Percentiles rank a stretch among this genome's conserved stretches.
Evolutionary conservation across 2,329 filamentous ascomycete species (phyloP).

Genomic region (Penicillium sp.): DNA sequence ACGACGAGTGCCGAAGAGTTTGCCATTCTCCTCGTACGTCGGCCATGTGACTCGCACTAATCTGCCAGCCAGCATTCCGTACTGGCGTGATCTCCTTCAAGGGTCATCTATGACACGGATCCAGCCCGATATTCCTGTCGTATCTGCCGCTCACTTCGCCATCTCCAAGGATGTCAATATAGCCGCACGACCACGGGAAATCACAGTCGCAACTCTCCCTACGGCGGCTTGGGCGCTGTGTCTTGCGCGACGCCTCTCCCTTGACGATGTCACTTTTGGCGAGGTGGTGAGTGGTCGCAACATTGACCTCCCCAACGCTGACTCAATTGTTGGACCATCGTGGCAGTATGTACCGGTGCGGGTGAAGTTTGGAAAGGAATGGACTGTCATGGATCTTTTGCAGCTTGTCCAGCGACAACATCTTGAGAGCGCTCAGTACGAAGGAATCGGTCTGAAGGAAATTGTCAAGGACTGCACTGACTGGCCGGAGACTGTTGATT

Average conservation of each 20-base stretch:
- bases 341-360: conserved; percentile 53
- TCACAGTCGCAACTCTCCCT: conserved; percentile 58
- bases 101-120: conserved; percentile 45
- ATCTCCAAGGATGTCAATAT: conserved; percentile 28
- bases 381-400: conserved; percentile 48
- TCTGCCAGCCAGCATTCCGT: conserved; percentile 41
- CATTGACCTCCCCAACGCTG: conserved; percentile 45
- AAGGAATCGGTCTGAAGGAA: conserved; percentile 48
- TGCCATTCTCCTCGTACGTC: conserved; percentile 39
- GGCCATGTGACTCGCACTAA: conserved; percentile 22
- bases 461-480: conserved; percentile 46
- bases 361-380: conserved; percentile 47
- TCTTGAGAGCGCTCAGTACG: conserved; percentile 47
- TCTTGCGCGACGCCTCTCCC: conserved; percentile 48
- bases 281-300: conserved; percentile 60
- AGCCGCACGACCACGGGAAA: conserved; percentile 46
- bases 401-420: conserved; percentile 49
- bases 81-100: conserved; percentile 50
- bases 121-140: conserved; percentile 5
- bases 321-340: conserved; percentile 56
- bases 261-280: conserved; percentile 57
- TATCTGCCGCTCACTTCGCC: conserved; percentile 4
- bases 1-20: conserved; percentile 21
- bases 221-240: conserved; percentile 60
- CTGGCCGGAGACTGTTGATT: conserved; percentile 30